Conservation (phyloP, 1,284 basidiomycete species). For the Apiotrichum sp. region DNA sequence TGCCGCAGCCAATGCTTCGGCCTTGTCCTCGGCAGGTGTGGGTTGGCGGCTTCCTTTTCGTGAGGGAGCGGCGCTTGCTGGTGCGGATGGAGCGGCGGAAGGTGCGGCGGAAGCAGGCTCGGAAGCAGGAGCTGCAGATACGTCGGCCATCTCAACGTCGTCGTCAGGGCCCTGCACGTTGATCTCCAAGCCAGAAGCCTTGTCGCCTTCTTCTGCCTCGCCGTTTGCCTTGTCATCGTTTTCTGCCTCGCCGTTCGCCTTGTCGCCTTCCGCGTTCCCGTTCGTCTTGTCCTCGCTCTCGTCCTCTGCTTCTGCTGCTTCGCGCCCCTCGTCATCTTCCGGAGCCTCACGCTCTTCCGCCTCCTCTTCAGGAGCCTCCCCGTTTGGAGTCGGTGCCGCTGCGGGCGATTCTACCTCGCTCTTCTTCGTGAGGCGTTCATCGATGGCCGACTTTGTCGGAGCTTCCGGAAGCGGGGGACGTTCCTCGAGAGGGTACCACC, state of each 20-base stretch:
- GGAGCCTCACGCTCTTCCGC: constrained; percentile 5
- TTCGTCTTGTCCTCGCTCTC: neutral
- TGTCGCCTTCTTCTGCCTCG: neutral
- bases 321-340: constrained; percentile 35
- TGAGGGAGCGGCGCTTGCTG: constrained; percentile 1
- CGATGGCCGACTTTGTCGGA: neutral
- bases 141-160: constrained; percentile 19
- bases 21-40: neutral
- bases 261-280: neutral
- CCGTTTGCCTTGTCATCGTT: neutral
- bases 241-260: neutral
- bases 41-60: constrained; percentile 8
- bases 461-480: constrained; percentile 5
- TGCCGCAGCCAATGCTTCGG: neutral
- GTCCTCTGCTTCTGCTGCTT: neutral
- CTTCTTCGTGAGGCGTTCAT: constrained; percentile 11
- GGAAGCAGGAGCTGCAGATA: neutral
- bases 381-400: neutral
- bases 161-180: neutral
- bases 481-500: constrained; percentile 31
- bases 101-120: neutral
- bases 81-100: constrained; percentile 6
- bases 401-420: constrained; percentile 1
- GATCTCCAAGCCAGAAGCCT: neutral
- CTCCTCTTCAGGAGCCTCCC: constrained; percentile 7